Evolutionary conservation across 495 filamentous ascomycete species (phyloP).

Genomic region (Articulospora tetracladia): DNA sequence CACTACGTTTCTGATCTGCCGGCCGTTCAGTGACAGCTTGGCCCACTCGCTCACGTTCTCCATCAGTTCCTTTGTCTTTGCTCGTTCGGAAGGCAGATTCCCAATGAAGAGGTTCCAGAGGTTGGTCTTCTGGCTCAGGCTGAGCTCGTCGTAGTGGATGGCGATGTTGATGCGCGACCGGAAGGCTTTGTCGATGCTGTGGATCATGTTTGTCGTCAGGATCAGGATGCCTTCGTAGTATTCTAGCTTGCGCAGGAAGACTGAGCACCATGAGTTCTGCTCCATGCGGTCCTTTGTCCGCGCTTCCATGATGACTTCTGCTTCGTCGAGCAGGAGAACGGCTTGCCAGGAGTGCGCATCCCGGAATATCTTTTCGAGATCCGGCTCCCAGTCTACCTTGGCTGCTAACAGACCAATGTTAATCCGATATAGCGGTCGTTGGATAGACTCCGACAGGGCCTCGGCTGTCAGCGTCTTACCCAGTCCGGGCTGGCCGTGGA

Average conservation of each 20-base stretch:
- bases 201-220: slow-evolving; percentile 21
- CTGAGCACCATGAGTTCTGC: slow-evolving; percentile 41
- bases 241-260: slow-evolving; percentile 32
- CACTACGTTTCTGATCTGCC: slow-evolving; percentile 10
- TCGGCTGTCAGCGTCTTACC: slow-evolving; percentile 46
- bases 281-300: slow-evolving; percentile 35
- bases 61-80: neutral
- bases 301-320: slow-evolving; percentile 41
- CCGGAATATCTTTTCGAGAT: slow-evolving; percentile 18
- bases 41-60: neutral
- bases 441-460: slow-evolving; percentile 14
- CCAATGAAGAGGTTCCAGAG: slow-evolving; percentile 13
- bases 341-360: slow-evolving; percentile 11
- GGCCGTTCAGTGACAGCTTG: neutral
- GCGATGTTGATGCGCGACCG: slow-evolving; percentile 39
- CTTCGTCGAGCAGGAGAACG: slow-evolving; percentile 35
- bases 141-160: slow-evolving; percentile 37
- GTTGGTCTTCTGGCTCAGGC: slow-evolving; percentile 6
- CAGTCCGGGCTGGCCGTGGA: slow-evolving; percentile 49
- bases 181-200: slow-evolving; percentile 39
- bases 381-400: neutral
- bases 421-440: slow-evolving; percentile 11
- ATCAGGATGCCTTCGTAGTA: slow-evolving; percentile 35
- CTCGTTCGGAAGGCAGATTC: too few relatives aligned
- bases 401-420: slow-evolving; percentile 3